phyloP scores from a whole-genome alignment of 257 asterid species.

The Solanum stenotomum region DNA sequence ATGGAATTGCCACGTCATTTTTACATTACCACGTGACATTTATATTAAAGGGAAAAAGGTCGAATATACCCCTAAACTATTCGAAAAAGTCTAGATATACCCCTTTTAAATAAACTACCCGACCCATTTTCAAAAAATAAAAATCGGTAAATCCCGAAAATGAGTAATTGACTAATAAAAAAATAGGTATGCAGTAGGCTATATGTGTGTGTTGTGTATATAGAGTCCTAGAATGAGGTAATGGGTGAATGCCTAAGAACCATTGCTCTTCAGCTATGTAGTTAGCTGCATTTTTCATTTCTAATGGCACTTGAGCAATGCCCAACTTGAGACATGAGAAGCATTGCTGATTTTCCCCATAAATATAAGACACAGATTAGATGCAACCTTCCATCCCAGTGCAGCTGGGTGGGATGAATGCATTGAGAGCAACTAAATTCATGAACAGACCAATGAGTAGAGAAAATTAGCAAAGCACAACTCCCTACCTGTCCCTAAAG shows the following conservation, averaged over 20 bases:
- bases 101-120: no score
- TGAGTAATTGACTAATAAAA: no score
- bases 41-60: no score
- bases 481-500: background rate
- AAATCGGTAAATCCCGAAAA: no score
- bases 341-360: background rate
- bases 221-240: background rate
- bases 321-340: background rate
- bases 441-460: no score
- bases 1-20: no score
- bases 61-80: no score
- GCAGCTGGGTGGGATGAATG: background rate
- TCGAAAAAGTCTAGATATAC: no score
- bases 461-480: no score
- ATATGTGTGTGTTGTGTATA: background rate
- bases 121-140: background rate
- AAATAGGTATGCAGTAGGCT: background rate
- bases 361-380: background rate
- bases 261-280: background rate
- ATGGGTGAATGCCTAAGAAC: background rate
- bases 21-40: no score
- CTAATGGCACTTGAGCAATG: background rate
- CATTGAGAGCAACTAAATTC: background rate
- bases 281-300: background rate
- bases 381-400: background rate